Base-by-base conservation (phyloP, 495 filamentous ascomycete species). In the Geoglossum glabrum region DNA sequence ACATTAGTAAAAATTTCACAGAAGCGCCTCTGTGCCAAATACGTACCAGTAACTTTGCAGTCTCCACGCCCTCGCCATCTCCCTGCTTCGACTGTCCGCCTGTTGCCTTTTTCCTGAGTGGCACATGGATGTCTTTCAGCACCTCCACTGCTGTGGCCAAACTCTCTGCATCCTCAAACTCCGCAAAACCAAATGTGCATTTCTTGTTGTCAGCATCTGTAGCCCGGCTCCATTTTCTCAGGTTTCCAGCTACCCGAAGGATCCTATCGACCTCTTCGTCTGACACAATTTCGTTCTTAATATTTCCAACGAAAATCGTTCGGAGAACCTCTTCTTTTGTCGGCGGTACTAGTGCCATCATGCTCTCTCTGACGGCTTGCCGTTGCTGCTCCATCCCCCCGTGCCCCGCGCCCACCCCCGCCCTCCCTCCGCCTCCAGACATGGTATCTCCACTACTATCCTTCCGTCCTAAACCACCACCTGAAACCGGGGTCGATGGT, bases 121-220 rank as follows among this genome's bases (percentile, higher is more conserved):
- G 93, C 52, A 97, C 82, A 69, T 93, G 76, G 57, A 98, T 74
- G 65, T 89, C 84, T 71, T 80, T 83, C 64, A 96, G 78, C 50
- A 90, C 79, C 70, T 94, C 87, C 58, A 88, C 82, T 57, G 90
- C 92, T 54, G 82, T 82, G 71, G 81, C 81, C 62, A 99, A 75
- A 63, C 87, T 89, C 67, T 95, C 85, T 33, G 84, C 79, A 71
- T 97, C 89, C 59, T 95, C 90, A 71, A 85, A 99, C 72, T 97
- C 89, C 60, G 90, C 92, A 72, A 99, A 97, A 38, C 92, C 93
- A 72, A 97, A 97, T 56, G 81, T 80, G 66, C 83, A 86, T 50
- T 81, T 79, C 73, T 93, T 94, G 54, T 84, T 80, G 62, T 93
- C 83, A 33, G 85, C 82, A 69, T 92, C 81, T 31, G 80, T 83